Evolutionary conservation across 768 basidiomycete genomes (phyloP).

Genomic region (Neoboletus brunneissimus): DNA sequence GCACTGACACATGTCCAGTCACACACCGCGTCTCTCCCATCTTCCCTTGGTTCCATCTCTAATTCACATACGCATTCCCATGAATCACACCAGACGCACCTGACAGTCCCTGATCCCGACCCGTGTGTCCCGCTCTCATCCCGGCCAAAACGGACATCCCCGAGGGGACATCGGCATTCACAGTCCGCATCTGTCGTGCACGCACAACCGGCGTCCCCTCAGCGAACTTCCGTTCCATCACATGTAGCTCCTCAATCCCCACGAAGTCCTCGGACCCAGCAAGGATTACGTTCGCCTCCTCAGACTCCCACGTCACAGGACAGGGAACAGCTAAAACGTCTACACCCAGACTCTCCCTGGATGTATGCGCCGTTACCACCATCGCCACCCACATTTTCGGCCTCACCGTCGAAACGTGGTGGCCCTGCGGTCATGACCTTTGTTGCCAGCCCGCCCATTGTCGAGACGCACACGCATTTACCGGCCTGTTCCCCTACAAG

Average conservation of each 20-base stretch:
- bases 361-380: constrained; percentile 29
- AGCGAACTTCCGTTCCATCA: constrained; percentile 3
- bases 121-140: constrained; percentile 5
- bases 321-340: constrained; percentile 10
- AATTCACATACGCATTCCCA: constrained; percentile 23
- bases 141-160: not conserved
- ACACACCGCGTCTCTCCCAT: constrained; percentile 25
- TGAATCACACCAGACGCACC: constrained; percentile 26
- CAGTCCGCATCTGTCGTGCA: constrained; percentile 14
- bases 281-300: constrained; percentile 15
- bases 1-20: constrained; percentile 24
- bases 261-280: constrained; percentile 18
- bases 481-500: constrained; percentile 10
- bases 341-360: constrained; percentile 27
- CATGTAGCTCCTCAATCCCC: constrained; percentile 11
- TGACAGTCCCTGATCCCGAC: constrained; percentile 23
- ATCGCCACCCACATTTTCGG: constrained; percentile 27
- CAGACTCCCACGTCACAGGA: constrained; percentile 20
- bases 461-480: constrained; percentile 11
- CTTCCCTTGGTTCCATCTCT: constrained; percentile 31
- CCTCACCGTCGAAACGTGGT: constrained; percentile 29
- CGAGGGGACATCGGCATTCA: constrained; percentile 9
- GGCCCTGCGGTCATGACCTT: constrained; percentile 24
- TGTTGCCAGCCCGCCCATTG: constrained; percentile 17
- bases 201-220: constrained; percentile 5